Evolutionary conservation across 257 asterid genomes (phyloP), one percentile per base, ranked within the genome.

Genomic region (Solanum raphanifolium): DNA sequence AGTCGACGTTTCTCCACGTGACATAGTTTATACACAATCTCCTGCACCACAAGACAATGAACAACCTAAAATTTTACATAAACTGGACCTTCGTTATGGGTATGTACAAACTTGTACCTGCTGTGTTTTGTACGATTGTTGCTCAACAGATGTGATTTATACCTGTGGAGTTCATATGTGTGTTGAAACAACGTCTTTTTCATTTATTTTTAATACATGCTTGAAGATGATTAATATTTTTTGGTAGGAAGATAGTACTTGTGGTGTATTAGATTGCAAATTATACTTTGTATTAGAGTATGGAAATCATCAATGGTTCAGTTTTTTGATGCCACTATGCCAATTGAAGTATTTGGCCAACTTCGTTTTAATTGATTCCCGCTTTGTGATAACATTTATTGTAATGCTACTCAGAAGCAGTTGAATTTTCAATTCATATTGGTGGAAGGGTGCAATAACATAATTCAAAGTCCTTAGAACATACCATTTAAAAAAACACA

Each of bases 11-110:
- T 97, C 98, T 89, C 99, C 99, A 27, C 99, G 99, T 86, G 99
- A 97, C 90, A 96, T 97, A 88, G 89, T 97, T 89, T 97, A 95
- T 91, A 89, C 96, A 43, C 96, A 97, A 90, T 92, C 95, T 89
- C 98, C 98, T 87, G 98, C 93, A 91, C 92, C 93, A 86, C 94
- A 88, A 76, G 95, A 91, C 89, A 90, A 89, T 52, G 97, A 94
- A 90, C 94, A 92, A 74, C 98, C 99, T 36, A 87, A 85, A 83
- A 87, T 97, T 90, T 86, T 96, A 90, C 99, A 97, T 90, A 95
- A 94, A 91, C 98, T 97, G 83, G 99, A 97, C 90, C 91, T 93
- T 90, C 98, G 99, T 88, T 96, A 92, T 89, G 96, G 99, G 99
- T 97, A 94, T 32, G 91, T 46, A 87, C 83, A 72, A 86, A 9